These are phyloP conservation scores for Kazachstania kunashirensis DNA, from an alignment of 805 yeast genomes.

Conservation along the genomic window DNA sequence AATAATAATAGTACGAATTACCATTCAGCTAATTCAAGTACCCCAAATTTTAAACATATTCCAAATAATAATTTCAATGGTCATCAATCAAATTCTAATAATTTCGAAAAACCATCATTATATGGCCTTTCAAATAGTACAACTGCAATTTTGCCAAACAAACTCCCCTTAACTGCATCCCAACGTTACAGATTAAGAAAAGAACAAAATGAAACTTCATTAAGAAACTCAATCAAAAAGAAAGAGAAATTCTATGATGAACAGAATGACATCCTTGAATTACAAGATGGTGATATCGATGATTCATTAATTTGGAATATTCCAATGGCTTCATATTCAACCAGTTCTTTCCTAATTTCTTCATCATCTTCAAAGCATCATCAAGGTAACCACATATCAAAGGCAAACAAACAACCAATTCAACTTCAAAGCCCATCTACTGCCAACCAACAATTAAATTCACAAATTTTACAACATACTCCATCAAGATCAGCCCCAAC, in stretches of 20 bases:
- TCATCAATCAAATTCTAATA: not conserved
- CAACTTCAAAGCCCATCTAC: not conserved
- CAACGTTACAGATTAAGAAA: constrained; percentile 34
- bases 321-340: constrained; percentile 37
- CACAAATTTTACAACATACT: not conserved
- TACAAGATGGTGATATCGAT: constrained; percentile 29
- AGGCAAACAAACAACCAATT: constrained; percentile 1
- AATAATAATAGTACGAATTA: constrained; percentile 2
- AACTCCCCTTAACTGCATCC: constrained; percentile 32
- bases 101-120: constrained; percentile 3
- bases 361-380: not conserved
- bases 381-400: not conserved
- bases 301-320: constrained; percentile 42
- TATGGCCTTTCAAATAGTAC: constrained; percentile 11
- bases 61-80: constrained; percentile 1
- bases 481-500: not conserved
- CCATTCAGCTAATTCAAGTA: constrained; percentile 4
- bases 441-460: too few relatives aligned
- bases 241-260: constrained; percentile 35
- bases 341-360: constrained; percentile 21
- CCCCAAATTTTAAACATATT: constrained; percentile 5
- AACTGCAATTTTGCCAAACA: constrained; percentile 8
- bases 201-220: constrained; percentile 29
- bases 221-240: constrained; percentile 27
- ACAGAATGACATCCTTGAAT: constrained; percentile 13